Base-by-base conservation (phyloP, 139 green algal species). In the Chlorella sp. region DNA sequence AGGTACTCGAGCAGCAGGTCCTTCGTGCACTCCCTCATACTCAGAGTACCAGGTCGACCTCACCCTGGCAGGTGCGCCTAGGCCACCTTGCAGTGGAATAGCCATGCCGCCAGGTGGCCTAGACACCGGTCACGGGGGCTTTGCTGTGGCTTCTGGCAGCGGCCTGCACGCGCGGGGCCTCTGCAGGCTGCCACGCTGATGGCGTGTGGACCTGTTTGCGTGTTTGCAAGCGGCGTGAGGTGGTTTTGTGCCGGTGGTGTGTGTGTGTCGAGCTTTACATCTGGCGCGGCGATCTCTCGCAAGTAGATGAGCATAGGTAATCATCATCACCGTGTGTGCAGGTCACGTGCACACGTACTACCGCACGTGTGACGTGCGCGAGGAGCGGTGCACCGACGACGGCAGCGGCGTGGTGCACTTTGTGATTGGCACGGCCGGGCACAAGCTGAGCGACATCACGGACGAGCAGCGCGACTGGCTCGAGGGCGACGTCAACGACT, bases 391-490 rank as follows among this genome's bases (percentile, higher is more conserved):
- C 62, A 64, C 35, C 2, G 4, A 49, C 2, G 72, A 77, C 35
- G 31, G 49, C 62, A 63, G 50, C 29, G 73, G 73, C 49, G 70
- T 78, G 50, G 33, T 55, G 29, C 73, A 78, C 73, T 65, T 74
- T 30, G 51, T 78, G 17, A 69, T 74, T 17, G 73, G 73, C 66
- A 78, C 65, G 1, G 73, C 51, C 2, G 73, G 73, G 23, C 73
- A 78, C 35, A 42, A 64, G 66, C 73, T 64, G 20, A 31, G 14
- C 55, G 24, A 20, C 27, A 20, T 29, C 22, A 64, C 55, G 55
- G 51, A 2, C n/a, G 24, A 31, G 5, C 62, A 55, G 4, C 49
- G 79, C 42, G 74, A 79, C n/a, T 92, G 88, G 88, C 66, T 85
- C 26, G 77, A 70, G 1, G 27, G 60, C 22, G 36, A 65, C 20